Evolutionary conservation across 2,329 filamentous ascomycete genomes (phyloP).

Genomic region (Paecilomyces formosus): DNA sequence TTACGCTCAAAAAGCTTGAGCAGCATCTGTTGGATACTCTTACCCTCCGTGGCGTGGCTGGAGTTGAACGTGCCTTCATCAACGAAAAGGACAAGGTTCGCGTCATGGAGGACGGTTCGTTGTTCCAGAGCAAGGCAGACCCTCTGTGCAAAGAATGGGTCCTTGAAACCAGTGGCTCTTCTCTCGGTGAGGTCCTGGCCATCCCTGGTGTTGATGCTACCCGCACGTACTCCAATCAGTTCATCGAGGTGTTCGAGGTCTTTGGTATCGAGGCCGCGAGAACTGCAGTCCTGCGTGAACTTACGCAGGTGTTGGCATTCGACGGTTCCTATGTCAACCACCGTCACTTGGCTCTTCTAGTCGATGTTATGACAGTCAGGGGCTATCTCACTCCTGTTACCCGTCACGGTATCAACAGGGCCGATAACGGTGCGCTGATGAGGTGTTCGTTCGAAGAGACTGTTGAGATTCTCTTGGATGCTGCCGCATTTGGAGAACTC

Average conservation of each 20-base stretch:
- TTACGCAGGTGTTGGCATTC: constrained; percentile 90
- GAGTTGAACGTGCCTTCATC: constrained; percentile 87
- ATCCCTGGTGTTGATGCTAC: constrained; percentile 81
- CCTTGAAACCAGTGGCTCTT: constrained; percentile 86
- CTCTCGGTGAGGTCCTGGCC: constrained; percentile 73
- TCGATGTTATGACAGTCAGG: constrained; percentile 96
- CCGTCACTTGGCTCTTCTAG: constrained; percentile 87
- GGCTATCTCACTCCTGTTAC: constrained; percentile 94
- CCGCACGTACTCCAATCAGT: constrained; percentile 88
- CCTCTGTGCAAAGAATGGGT: constrained; percentile 84
- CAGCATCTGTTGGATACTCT: constrained; percentile 85
- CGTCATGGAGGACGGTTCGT: constrained; percentile 60
- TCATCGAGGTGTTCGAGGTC: constrained; percentile 88
- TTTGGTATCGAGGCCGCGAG: constrained; percentile 95
- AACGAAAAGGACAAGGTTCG: constrained; percentile 68
- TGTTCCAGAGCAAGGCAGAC: constrained; percentile 68
- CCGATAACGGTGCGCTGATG: constrained; percentile 97
- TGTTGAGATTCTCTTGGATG: constrained; percentile 94
- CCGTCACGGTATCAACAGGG: constrained; percentile 95
- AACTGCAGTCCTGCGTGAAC: constrained; percentile 74
- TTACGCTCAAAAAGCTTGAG: constrained; percentile 86
- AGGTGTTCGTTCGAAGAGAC: constrained; percentile 99
- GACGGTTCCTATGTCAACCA: constrained; percentile 99
- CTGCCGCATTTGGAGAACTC: constrained; percentile 86
- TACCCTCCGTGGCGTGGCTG: constrained; percentile 81